phyloP scores from a whole-genome alignment of 2,329 filamentous ascomycete genomes.

The Diaporthe ampelina region DNA sequence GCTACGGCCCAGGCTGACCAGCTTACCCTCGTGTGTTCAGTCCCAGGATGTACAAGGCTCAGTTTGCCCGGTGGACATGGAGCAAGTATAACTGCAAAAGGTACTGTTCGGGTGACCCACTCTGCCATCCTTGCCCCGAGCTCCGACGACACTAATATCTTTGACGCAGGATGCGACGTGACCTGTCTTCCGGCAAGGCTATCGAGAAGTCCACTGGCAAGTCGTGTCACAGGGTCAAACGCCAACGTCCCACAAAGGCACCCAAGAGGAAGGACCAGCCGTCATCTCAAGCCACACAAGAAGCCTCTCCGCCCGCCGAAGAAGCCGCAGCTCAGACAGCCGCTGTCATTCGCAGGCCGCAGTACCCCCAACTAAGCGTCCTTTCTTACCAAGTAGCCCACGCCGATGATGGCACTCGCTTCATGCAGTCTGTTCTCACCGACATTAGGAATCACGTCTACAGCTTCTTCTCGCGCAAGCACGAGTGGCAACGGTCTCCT shows the following conservation, averaged over 20 bases:
- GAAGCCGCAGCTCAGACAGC: background rate
- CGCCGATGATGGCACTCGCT: conserved; percentile 36
- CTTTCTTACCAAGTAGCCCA: conserved; percentile 36
- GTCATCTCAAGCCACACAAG: background rate
- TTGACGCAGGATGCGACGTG: conserved; percentile 34
- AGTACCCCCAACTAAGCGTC: conserved; percentile 18
- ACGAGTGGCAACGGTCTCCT: conserved; percentile 39
- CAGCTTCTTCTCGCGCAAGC: conserved; percentile 41
- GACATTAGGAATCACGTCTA: conserved; percentile 43
- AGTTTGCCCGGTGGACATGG: conserved; percentile 43
- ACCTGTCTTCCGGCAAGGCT: conserved; percentile 40
- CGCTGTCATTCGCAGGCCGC: background rate
- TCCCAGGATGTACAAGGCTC: conserved; percentile 43
- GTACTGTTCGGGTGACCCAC: conserved; percentile 4
- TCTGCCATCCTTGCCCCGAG: background rate
- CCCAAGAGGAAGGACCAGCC: conserved; percentile 10
- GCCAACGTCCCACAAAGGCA: conserved; percentile 22
- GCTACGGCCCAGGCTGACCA: background rate
- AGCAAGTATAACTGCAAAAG: conserved; percentile 43
- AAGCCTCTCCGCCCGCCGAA: conserved; percentile 9
- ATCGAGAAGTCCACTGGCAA: conserved; percentile 43
- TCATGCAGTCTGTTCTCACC: conserved; percentile 41
- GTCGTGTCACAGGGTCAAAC: conserved; percentile 41
- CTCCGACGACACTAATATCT: background rate
- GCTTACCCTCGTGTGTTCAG: background rate